A percentile compares a stretch with the other conserved stretches of the same genome.
These are phyloP conservation scores for Persicaria maculosa DNA, from an alignment of 148 eudicot genomes.

Conservation along the genomic window DNA sequence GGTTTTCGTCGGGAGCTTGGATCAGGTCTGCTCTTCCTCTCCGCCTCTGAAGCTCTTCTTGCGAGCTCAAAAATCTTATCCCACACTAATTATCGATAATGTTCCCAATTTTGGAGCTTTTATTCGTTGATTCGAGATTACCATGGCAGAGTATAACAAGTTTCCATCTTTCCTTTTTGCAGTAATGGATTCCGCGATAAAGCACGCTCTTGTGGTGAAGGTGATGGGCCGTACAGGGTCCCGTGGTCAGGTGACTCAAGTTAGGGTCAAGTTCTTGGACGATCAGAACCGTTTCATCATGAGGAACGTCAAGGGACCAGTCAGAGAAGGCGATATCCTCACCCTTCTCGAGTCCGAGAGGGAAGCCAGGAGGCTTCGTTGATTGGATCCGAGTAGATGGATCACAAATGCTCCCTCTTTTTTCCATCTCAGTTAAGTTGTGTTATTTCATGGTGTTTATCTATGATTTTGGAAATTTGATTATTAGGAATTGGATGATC, in stretches of 20 bases:
- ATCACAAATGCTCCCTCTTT: not conserved
- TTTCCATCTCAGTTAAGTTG: not conserved
- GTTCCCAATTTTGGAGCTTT: not conserved
- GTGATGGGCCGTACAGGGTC: conserved; percentile 39
- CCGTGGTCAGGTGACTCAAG: conserved; percentile 35
- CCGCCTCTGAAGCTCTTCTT: not conserved
- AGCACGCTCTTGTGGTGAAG: conserved; percentile 28
- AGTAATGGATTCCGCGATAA: conserved; percentile 27
- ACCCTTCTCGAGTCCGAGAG: conserved; percentile 26
- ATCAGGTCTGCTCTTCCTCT: conserved; percentile 2
- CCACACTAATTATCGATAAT: not conserved
- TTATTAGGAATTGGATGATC: not conserved
- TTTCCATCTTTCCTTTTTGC: not conserved
- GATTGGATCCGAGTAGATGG: not conserved
- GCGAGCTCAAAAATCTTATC: not conserved
- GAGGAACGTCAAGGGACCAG: conserved; percentile 41
- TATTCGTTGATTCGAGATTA: not conserved
- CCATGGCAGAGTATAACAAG: not conserved
- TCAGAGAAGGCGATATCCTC: conserved; percentile 31
- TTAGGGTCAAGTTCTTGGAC: conserved; percentile 31
- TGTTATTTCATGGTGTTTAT: not conserved
- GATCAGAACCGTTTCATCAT: conserved; percentile 31
- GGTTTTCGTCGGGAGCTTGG: conserved; percentile 3
- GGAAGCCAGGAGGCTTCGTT: conserved; percentile 18
- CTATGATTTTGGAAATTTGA: not conserved